These are phyloP conservation scores for Cryptosporidium baileyi DNA, from an alignment of 169 alveolate species.

Conservation along the genomic window DNA sequence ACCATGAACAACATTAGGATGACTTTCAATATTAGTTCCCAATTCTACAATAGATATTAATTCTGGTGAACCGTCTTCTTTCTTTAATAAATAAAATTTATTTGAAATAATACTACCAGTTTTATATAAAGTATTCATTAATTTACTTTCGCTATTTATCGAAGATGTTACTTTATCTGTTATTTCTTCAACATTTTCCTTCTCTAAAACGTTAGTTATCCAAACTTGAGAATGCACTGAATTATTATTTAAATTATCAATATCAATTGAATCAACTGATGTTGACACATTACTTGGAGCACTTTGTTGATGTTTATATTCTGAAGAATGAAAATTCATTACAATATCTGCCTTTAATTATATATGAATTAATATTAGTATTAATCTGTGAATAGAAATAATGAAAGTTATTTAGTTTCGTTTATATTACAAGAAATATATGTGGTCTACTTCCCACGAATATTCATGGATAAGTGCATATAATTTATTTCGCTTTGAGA, in stretches of 20 bases:
- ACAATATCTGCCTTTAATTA: no score
- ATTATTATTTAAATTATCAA: background rate
- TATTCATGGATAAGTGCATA: slow-evolving; percentile 2
- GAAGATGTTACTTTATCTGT: background rate
- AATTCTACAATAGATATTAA: background rate
- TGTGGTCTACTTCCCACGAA: no score
- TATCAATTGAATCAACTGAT: slow-evolving; percentile 24
- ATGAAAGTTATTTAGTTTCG: no score
- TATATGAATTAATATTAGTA: no score
- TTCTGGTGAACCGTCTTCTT: background rate
- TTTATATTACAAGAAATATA: no score
- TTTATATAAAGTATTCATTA: slow-evolving; percentile 11
- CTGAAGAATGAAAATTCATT: no score
- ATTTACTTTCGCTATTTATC: background rate
- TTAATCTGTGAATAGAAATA: no score
- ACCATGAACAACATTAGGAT: slow-evolving; percentile 55
- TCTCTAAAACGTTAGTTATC: background rate
- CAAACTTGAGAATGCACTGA: background rate
- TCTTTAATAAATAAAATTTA: background rate
- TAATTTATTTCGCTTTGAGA: background rate
- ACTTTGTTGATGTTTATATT: no score
- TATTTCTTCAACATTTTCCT: background rate
- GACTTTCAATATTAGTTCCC: slow-evolving; percentile 60
- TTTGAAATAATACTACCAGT: slow-evolving; percentile 3
- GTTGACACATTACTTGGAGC: slow-evolving; percentile 35